Evolutionary conservation across 1,284 basidiomycete genomes (phyloP).

Genomic region (Ceratobasidium sp.): DNA sequence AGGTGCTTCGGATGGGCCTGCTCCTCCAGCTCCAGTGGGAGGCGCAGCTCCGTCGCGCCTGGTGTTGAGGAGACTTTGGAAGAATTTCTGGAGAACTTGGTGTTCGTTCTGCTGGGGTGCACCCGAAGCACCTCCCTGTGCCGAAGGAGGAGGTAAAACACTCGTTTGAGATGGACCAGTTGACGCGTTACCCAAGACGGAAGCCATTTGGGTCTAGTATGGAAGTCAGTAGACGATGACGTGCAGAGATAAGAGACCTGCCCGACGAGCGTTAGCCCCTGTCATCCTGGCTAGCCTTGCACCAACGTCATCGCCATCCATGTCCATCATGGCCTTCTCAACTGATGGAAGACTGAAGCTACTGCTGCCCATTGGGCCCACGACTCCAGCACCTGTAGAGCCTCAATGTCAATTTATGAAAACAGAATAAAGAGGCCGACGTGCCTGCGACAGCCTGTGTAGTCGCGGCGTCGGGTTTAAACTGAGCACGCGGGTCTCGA

Average conservation of each 20-base stretch:
- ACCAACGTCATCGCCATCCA: slow-evolving; percentile 71
- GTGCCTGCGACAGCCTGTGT: slow-evolving; percentile 57
- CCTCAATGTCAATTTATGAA: slow-evolving; percentile 56
- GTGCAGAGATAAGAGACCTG: slow-evolving; percentile 47
- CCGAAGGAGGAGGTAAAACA: slow-evolving; percentile 48
- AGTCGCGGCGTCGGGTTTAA: slow-evolving; percentile 76
- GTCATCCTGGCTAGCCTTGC: slow-evolving; percentile 54
- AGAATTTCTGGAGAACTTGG: slow-evolving; percentile 88
- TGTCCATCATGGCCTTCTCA: slow-evolving; percentile 85
- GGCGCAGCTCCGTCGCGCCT: slow-evolving; percentile 36
- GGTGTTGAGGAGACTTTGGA: slow-evolving; percentile 77
- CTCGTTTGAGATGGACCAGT: not conserved
- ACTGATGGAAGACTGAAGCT: slow-evolving; percentile 87
- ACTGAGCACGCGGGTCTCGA: slow-evolving; percentile 87
- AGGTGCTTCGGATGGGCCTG: not conserved
- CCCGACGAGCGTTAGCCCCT: slow-evolving; percentile 53
- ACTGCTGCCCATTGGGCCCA: slow-evolving; percentile 88
- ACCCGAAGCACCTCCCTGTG: slow-evolving; percentile 31
- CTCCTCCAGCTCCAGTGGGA: not conserved
- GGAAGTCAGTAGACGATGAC: slow-evolving; percentile 44
- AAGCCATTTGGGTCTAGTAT: slow-evolving; percentile 26
- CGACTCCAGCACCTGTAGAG: slow-evolving; percentile 64
- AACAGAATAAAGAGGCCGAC: slow-evolving; percentile 53
- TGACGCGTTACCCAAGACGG: slow-evolving; percentile 14
- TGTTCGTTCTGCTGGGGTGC: slow-evolving; percentile 63